phyloP scores from a whole-genome alignment of 495 filamentous ascomycete species.

The Penicillium flavigenum region DNA sequence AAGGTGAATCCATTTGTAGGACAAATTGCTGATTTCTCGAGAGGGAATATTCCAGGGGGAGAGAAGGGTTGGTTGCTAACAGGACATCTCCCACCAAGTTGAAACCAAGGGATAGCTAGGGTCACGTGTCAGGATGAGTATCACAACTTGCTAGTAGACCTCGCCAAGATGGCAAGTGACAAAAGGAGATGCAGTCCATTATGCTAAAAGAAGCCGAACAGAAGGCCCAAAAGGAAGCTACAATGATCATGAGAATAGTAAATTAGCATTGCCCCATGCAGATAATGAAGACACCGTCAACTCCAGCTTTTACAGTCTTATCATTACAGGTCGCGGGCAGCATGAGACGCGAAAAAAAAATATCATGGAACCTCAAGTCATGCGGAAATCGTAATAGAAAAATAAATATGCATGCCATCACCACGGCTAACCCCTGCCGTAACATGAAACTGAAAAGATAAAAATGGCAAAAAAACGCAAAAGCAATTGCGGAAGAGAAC shows the following conservation, averaged over 20 bases:
- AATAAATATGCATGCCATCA: slow-evolving; percentile 33
- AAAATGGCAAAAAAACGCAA: slow-evolving; percentile 13
- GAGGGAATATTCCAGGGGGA: no score
- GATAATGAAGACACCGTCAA: slow-evolving; percentile 22
- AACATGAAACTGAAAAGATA: slow-evolving; percentile 29
- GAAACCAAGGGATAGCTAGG: no score
- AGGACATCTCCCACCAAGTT: no score
- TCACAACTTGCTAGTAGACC: no score
- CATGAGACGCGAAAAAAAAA: slow-evolving; percentile 19
- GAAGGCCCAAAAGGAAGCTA: neutral
- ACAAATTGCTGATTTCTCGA: no score
- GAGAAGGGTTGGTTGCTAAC: no score
- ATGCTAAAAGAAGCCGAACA: neutral
- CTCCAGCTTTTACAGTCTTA: slow-evolving; percentile 43
- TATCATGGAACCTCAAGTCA: slow-evolving; percentile 39
- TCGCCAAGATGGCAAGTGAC: neutral
- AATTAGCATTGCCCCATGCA: slow-evolving; percentile 28
- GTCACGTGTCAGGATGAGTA: no score
- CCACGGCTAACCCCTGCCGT: slow-evolving; percentile 29
- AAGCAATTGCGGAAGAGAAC: slow-evolving; percentile 21
- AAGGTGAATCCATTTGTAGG: no score
- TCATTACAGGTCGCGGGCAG: slow-evolving; percentile 37
- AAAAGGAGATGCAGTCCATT: neutral
- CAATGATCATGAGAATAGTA: slow-evolving; percentile 15
- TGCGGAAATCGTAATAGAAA: slow-evolving; percentile 33